Evolutionary conservation across 1,139 yeast genomes (phyloP), one percentile per base, ranked within the genome.

Genomic region (Taphrina confusa): DNA sequence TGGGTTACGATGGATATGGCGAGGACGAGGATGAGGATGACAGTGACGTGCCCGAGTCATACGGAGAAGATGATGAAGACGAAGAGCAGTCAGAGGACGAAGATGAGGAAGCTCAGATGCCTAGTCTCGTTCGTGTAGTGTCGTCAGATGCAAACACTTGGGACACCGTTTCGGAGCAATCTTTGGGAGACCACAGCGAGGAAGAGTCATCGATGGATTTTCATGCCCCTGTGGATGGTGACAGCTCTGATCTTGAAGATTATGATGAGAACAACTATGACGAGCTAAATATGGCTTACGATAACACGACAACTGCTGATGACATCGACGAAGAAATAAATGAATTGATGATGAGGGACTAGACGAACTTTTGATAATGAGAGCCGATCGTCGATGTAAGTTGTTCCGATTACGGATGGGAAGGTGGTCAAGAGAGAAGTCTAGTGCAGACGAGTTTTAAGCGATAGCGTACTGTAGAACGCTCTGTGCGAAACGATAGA

Each of bases 141-240:
- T 37, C 42, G 6, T 22, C 18, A 8, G 42, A 37, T 18, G 23
- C 12, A 4, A 25, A 37, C 23, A 37, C 42, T 4, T 37, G 42
- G 42, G 42, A 25, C 42, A 37, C 42, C 4, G 42, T 37, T 9
- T 37, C 42, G 20, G 42, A 37, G n/a, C 42, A 18, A 18, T 37
- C 42, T 3, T 16, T 25, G 11, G n/a, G n/a, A 18, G 8, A 4
- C 4, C 25, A 18, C n/a, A 6, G 11, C 5, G 42, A 37, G 25
- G 42, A 18, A 6, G 25, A 18, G n/a, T 22, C 18, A 22, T 18
- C 20, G 42, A 4, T 37, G 25, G n/a, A n/a, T n/a, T 18, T 16
- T 18, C n/a, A 37, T 6, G 42, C 42, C 8, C 22, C 42, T 2
- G n/a, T 37, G 22, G 42, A 37, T 2, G 42, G 42, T 18, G 42